Conservation (phyloP, 192 early-diverging fungal genomes). For the Podila minutissima region DNA sequence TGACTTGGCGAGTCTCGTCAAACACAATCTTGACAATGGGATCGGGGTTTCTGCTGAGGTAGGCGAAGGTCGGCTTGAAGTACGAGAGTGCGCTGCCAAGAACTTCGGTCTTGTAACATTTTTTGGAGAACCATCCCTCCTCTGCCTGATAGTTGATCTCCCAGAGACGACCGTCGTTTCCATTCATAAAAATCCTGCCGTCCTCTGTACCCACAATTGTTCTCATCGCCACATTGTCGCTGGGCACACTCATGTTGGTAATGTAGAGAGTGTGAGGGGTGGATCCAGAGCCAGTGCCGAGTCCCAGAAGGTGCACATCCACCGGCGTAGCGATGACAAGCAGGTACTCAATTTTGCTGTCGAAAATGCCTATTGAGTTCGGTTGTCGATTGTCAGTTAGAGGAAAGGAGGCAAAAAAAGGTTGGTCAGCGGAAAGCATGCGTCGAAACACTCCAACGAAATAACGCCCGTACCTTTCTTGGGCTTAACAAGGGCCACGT, state of each 20-base stretch:
- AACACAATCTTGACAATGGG: constrained; percentile 72
- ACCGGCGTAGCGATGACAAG: constrained; percentile 88
- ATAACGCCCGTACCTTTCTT: constrained; percentile 58
- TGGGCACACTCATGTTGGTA: constrained; percentile 81
- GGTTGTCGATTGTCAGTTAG: background rate
- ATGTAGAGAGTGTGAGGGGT: constrained; percentile 75
- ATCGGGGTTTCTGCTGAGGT: constrained; percentile 57
- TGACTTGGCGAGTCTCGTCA: constrained; percentile 70
- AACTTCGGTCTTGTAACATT: constrained; percentile 80
- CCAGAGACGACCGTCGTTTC: constrained; percentile 87
- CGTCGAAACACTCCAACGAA: background rate
- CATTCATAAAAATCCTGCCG: constrained; percentile 92
- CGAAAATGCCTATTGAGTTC: constrained; percentile 72
- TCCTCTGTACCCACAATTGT: constrained; percentile 79
- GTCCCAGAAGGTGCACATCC: constrained; percentile 84
- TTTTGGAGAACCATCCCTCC: constrained; percentile 88
- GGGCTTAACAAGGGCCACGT: constrained; percentile 84
- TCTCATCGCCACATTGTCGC: constrained; percentile 85
- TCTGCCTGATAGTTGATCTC: constrained; percentile 89
- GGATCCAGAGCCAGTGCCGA: constrained; percentile 65
- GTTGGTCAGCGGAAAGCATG: too few relatives aligned
- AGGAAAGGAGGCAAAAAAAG: too few relatives aligned
- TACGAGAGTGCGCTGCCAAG: constrained; percentile 70
- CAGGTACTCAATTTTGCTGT: constrained; percentile 83
- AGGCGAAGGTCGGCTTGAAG: constrained; percentile 79